Base-by-base conservation (phyloP, 2,329 filamentous ascomycete genomes). In the Neofusicoccum cordaticola region DNA sequence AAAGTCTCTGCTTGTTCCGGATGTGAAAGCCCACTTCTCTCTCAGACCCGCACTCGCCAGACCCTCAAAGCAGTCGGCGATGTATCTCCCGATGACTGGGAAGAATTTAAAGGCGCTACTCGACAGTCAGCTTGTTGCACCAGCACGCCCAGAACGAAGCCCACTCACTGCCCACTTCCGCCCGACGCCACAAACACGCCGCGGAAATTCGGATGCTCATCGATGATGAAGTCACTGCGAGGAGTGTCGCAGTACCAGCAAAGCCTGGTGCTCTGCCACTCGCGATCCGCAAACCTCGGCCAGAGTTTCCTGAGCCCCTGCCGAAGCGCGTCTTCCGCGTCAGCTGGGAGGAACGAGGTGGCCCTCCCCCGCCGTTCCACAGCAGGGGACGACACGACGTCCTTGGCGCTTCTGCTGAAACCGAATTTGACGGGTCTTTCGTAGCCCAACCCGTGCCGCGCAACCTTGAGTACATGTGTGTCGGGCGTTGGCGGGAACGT, bases 201-300 rank as follows among this genome's bases (percentile, higher is more conserved):
- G 64, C 81, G 73, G 75, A 85, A 85, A 15, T 81, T 77, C 0
- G 90, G 89, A 70, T 92, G 89, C 74, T 88, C 87, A 71, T 88
- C 85, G 66, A 91, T 82, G 63, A 92, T 81, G 79, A 90, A 92
- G 72, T 92, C 87, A 22, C 69, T 22, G 22, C 22, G 22, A 22
- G 22, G 22, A 22, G 90, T 92, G 77, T 92, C 90, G 4, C 86
- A 87, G 74, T 92, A 92, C 90, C 90, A 92, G 78, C 90, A 92
- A 62, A 92, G 77, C 27, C 88, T 81, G 1, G 86, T 89, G 62
- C 81, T 79, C 65, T 78, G 77, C 78, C 90, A 91, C 1, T 86
- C 84, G 31, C 89, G 81, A 27, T 83, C 80, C 57, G 81, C 82
- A 17, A 91, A 80, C 9, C 62, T 41, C 2, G 65, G 67, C 27